A percentile compares a stretch with the other conserved stretches of the same genome.
Evolutionary conservation across 2,329 filamentous ascomycete genomes (phyloP).

Genomic region (Scytalidium lignicola): DNA sequence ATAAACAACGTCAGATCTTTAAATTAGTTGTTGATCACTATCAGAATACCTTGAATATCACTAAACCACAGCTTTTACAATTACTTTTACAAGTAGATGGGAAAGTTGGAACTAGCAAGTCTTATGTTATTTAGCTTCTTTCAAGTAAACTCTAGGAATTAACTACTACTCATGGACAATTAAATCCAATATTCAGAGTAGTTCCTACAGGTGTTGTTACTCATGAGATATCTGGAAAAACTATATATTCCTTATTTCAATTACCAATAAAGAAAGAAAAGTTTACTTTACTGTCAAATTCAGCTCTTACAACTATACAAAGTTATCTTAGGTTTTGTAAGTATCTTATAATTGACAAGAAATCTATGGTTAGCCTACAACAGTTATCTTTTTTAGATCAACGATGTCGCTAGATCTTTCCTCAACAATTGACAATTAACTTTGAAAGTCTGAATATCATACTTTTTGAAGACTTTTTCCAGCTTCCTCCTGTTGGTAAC

Average conservation of each 20-base stretch:
- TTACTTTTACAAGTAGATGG: conserved; percentile 7
- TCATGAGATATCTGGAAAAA: conserved; percentile 4
- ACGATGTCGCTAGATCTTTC: no score
- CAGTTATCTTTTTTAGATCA: no score
- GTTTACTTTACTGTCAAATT: background rate
- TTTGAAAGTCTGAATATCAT: conserved; percentile 8
- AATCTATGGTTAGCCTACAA: no score
- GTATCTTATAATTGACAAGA: no score
- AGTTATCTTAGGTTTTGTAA: background rate
- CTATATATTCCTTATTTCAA: conserved; percentile 3
- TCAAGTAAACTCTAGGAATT: conserved; percentile 6
- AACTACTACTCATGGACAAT: background rate
- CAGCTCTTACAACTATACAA: conserved; percentile 5
- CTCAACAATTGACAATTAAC: no score
- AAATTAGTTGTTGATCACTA: conserved; percentile 5
- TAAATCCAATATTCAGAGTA: conserved; percentile 3
- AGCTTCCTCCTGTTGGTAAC: conserved; percentile 6
- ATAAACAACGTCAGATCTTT: conserved; percentile 7
- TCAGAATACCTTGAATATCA: background rate
- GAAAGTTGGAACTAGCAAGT: conserved; percentile 5
- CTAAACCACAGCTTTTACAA: conserved; percentile 3
- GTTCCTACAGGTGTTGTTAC: conserved; percentile 6
- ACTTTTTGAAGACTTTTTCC: conserved; percentile 9
- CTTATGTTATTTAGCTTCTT: conserved; percentile 3
- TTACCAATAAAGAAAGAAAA: conserved; percentile 3